Percentiles rank a stretch among this genome's conserved stretches.
Evolutionary conservation across 2,329 filamentous ascomycete genomes (phyloP).

Genomic region (Moelleriella libera): DNA sequence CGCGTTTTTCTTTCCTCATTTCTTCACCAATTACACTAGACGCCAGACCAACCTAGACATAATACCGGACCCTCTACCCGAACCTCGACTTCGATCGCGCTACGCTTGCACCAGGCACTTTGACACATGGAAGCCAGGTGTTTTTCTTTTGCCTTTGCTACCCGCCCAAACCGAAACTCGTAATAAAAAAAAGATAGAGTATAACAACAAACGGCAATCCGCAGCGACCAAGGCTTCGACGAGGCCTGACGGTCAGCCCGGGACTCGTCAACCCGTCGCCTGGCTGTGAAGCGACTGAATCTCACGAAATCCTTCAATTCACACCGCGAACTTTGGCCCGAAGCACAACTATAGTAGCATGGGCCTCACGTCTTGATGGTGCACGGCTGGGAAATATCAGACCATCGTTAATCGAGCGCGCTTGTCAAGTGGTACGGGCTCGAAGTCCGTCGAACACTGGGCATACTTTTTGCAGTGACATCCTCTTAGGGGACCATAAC

Average conservation of each 20-base stretch:
- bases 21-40: background rate
- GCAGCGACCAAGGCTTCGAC: too few species aligned
- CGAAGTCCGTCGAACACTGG: background rate
- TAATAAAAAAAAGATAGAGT: too few species aligned
- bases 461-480: background rate
- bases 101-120: too few species aligned
- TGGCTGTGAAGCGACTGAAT: too few species aligned
- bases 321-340: background rate
- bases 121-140: too few species aligned
- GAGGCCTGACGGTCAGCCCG: too few species aligned
- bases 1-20: conserved; percentile 2
- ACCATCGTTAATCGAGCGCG: background rate
- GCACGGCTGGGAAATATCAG: background rate
- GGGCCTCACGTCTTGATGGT: conserved; percentile 5
- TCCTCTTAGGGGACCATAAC: conserved; percentile 16
- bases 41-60: background rate
- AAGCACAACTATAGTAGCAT: conserved; percentile 5
- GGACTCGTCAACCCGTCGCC: too few species aligned
- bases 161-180: too few species aligned
- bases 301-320: background rate
- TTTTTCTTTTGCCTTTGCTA: too few species aligned
- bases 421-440: background rate
- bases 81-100: background rate
- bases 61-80: background rate
- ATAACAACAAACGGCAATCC: too few species aligned